These are phyloP conservation scores for Auricularia auricula-judae DNA, from an alignment of 768 basidiomycete species.

Conservation along the genomic window DNA sequence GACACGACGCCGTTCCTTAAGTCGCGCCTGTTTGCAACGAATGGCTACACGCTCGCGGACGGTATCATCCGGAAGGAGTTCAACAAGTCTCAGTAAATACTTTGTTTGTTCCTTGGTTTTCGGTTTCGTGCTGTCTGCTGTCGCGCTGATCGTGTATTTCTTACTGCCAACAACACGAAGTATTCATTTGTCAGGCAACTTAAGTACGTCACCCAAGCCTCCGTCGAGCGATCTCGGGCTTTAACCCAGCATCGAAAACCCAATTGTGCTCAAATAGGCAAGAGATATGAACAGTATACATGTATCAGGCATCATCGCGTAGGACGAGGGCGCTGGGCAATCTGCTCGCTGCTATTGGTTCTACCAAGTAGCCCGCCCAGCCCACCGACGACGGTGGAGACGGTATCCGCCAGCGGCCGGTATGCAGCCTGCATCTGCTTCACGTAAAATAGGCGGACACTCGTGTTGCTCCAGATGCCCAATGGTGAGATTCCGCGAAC, in stretches of 20 bases:
- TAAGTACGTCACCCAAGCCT: too few species aligned
- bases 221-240: too few species aligned
- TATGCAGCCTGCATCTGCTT: conserved; percentile 67
- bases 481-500: conserved; percentile 79
- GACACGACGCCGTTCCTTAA: conserved; percentile 78
- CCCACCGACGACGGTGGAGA: conserved; percentile 74
- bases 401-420: conserved; percentile 65
- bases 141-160: background rate
- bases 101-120: too few species aligned
- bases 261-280: background rate
- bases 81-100: conserved; percentile 7
- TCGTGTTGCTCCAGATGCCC: conserved; percentile 85
- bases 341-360: background rate
- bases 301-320: background rate
- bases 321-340: background rate
- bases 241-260: too few species aligned
- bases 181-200: too few species aligned
- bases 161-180: too few species aligned
- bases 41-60: conserved; percentile 73
- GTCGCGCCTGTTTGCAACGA: conserved; percentile 74
- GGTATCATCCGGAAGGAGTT: conserved; percentile 69
- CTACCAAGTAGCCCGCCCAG: conserved; percentile 36
- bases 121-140: background rate
- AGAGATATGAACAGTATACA: background rate
- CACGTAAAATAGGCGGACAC: conserved; percentile 82